Evolutionary conservation across 2,329 filamentous ascomycete genomes (phyloP), one percentile per base, ranked within the genome.

Genomic region (Biscogniauxia sp.): DNA sequence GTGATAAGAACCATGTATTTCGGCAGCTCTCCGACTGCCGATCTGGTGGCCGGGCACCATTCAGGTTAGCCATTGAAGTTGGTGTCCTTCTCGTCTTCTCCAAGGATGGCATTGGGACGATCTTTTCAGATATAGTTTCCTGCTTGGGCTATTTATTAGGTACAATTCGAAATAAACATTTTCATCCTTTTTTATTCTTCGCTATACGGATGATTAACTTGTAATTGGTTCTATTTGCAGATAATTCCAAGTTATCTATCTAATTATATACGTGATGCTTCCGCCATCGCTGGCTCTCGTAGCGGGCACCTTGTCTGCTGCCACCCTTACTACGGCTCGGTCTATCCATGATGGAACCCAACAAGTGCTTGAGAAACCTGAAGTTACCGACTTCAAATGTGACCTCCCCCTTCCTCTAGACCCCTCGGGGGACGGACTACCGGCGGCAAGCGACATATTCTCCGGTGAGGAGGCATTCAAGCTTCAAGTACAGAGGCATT

Each of bases 401-500:
- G 70, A 74, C 51, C 58, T 74, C 8, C 70, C 72, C 1, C 59
- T 68, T 20, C 58, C 57, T 1, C 25, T 73, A 57, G 65, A 72
- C 41, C 72, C 72, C 49, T 69, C 70, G 2, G 54, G 57, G 23
- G 72, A 74, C 57, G 72, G 71, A n/a, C 54, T 74, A 15, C 70
- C 70, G 1, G 63, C 71, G 19, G 69, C 71, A 28, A 58, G 61
- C 53, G 68, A 72, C 17, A 51, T 73, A 19, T 73, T 74, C 60
- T 64, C 66, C 9, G 66, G 64, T 23, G 58, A 71, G 11, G 55
- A 69, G 25, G 72, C 70, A 19, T 60, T 72, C 54, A 66, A 70
- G 56, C 75, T 73, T 53, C 77, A 79, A 57, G 75, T 72, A 17
- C 70, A 74, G 56, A 76, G 72, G 17, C 75, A 75, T 41, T 67